A percentile compares a stretch with the other conserved stretches of the same genome.
Conservation (phyloP, 208 protist genomes). For the Leishmania braziliensis region DNA sequence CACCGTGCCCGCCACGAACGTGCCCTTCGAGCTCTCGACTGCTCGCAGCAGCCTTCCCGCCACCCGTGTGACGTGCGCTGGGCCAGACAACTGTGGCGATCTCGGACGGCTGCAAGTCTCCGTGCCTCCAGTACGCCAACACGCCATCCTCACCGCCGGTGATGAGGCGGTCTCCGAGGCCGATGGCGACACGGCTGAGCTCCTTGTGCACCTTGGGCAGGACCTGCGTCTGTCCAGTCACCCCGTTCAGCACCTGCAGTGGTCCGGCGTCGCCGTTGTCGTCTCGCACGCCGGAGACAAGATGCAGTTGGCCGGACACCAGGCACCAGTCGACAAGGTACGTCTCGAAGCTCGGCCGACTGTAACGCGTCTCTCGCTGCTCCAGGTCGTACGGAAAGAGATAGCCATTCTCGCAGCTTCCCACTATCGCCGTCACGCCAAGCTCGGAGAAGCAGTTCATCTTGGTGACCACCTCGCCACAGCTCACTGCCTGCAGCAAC, state of each 20-base stretch:
- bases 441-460: constrained; percentile 69
- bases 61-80: constrained; percentile 26
- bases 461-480: constrained; percentile 74
- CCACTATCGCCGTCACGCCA: constrained; percentile 51
- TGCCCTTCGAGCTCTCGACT: neutral
- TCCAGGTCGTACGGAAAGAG: constrained; percentile 68
- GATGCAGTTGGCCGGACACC: constrained; percentile 44
- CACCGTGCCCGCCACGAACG: neutral
- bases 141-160: constrained; percentile 85
- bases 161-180: constrained; percentile 69
- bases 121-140: constrained; percentile 67
- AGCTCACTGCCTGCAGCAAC: constrained; percentile 68
- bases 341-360: constrained; percentile 51
- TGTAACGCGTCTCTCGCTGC: constrained; percentile 44
- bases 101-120: constrained; percentile 30
- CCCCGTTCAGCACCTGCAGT: constrained; percentile 56
- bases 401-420: constrained; percentile 87
- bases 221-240: constrained; percentile 26
- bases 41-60: constrained; percentile 23
- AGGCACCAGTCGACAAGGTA: constrained; percentile 85
- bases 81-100: constrained; percentile 25
- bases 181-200: constrained; percentile 68
- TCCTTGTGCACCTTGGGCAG: constrained; percentile 60
- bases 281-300: constrained; percentile 68
- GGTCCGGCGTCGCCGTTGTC: constrained; percentile 75